phyloP scores from a whole-genome alignment of 2,329 filamentous ascomycete genomes.

The Escovopsis weberi region DNA sequence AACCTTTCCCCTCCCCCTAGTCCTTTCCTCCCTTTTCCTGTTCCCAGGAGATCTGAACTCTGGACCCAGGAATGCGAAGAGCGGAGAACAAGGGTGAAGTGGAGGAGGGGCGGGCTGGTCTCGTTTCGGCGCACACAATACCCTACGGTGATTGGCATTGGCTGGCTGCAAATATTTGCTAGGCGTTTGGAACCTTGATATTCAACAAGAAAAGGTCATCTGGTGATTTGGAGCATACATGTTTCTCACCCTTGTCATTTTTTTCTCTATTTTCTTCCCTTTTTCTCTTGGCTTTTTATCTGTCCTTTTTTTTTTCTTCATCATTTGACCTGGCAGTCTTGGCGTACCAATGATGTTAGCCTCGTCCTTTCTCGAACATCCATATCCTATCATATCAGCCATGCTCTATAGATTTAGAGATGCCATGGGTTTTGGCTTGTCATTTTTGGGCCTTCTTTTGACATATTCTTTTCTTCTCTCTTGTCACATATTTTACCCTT shows the following conservation, averaged over 20 bases:
- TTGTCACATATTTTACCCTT: too few species aligned
- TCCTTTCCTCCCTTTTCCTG: not conserved
- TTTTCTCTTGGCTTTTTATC: slow-evolving; percentile 6
- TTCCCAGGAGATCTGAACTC: not conserved
- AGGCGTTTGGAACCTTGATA: slow-evolving; percentile 5
- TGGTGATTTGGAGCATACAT: slow-evolving; percentile 1
- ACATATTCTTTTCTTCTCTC: too few species aligned
- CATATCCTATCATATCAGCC: not conserved
- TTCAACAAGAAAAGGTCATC: slow-evolving; percentile 4
- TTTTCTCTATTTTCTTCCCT: not conserved
- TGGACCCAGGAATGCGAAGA: too few species aligned
- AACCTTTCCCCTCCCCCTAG: too few species aligned
- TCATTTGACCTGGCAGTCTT: too few species aligned
- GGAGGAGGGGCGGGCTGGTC: slow-evolving; percentile 3
- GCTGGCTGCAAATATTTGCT: slow-evolving; percentile 3
- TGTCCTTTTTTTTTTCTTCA: slow-evolving; percentile 6
- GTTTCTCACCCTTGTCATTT: slow-evolving; percentile 2
- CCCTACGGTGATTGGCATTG: slow-evolving; percentile 10
- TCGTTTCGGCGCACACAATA: slow-evolving; percentile 18
- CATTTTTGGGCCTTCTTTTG: too few species aligned
- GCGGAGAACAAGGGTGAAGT: too few species aligned
- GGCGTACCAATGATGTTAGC: too few species aligned
- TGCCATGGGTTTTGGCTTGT: too few species aligned
- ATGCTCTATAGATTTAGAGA: too few species aligned
- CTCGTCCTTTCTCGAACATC: slow-evolving; percentile 1